phyloP scores from a whole-genome alignment of 2,329 filamentous ascomycete genomes.

The Fusarium neocosmosporiellum region DNA sequence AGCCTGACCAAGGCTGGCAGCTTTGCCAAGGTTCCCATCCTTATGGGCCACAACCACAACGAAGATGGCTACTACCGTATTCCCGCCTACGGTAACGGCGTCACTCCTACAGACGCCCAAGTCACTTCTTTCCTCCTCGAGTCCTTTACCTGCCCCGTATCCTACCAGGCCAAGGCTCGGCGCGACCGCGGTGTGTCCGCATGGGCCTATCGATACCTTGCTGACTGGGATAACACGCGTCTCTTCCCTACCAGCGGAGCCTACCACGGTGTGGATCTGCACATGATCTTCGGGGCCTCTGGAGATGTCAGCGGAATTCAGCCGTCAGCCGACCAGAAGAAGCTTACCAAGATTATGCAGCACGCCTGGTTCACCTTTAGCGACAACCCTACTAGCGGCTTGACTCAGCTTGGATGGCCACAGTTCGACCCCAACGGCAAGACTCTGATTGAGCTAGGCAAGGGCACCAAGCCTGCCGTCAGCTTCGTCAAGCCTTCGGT shows the following conservation, averaged over 20 bases:
- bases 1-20: slow-evolving; percentile 46
- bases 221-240: slow-evolving; percentile 60
- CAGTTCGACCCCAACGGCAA: slow-evolving; percentile 25
- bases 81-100: slow-evolving; percentile 52
- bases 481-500: slow-evolving; percentile 25
- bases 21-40: slow-evolving; percentile 55
- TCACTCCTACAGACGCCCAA: slow-evolving; percentile 52
- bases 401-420: slow-evolving; percentile 44
- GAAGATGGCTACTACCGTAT: slow-evolving; percentile 62
- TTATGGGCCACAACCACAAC: slow-evolving; percentile 57
- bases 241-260: slow-evolving; percentile 58
- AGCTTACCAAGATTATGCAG: slow-evolving; percentile 52
- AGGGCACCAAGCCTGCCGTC: not conserved
- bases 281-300: slow-evolving; percentile 59
- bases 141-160: slow-evolving; percentile 59
- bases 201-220: slow-evolving; percentile 61
- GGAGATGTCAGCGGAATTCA: slow-evolving; percentile 53
- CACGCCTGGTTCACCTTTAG: slow-evolving; percentile 55
- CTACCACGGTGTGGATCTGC: slow-evolving; percentile 61
- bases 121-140: slow-evolving; percentile 55
- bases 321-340: slow-evolving; percentile 43
- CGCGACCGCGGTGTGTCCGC: slow-evolving; percentile 48
- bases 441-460: slow-evolving; percentile 32
- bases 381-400: slow-evolving; percentile 49
- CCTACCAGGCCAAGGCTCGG: slow-evolving; percentile 52